These are phyloP conservation scores for Sanghuangporus weigelae DNA, from an alignment of 1,284 basidiomycete genomes.

Conservation along the genomic window DNA sequence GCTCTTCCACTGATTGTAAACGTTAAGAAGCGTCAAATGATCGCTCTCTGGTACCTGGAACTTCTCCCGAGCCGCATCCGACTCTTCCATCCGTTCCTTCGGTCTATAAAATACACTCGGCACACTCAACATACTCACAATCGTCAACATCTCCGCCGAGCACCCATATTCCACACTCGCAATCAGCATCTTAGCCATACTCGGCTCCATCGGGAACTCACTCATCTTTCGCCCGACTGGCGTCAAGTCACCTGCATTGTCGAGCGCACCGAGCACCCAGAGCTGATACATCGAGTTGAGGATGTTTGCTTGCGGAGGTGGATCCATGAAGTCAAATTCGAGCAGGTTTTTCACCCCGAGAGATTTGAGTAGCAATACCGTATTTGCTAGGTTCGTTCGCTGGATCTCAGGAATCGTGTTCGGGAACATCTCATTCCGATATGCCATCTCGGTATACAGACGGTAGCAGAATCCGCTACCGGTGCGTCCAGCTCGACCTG, in stretches of 20 bases:
- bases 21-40: slow-evolving; percentile 92
- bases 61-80: slow-evolving; percentile 94
- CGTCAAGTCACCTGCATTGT: slow-evolving; percentile 97
- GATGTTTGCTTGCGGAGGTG: slow-evolving; percentile 75
- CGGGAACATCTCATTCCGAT: slow-evolving; percentile 83
- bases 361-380: slow-evolving; percentile 56
- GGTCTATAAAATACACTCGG: slow-evolving; percentile 96
- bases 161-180: slow-evolving; percentile 92
- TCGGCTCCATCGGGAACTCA: slow-evolving; percentile 97
- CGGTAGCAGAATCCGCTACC: slow-evolving; percentile 95
- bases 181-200: slow-evolving; percentile 98
- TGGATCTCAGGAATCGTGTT: slow-evolving; percentile 67
- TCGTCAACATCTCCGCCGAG: slow-evolving; percentile 93
- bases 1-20: slow-evolving; percentile 97
- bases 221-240: slow-evolving; percentile 93
- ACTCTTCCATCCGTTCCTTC: slow-evolving; percentile 93
- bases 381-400: slow-evolving; percentile 61
- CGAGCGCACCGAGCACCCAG: slow-evolving; percentile 96
- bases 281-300: slow-evolving; percentile 99
- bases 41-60: slow-evolving; percentile 99
- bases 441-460: slow-evolving; percentile 88
- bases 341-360: slow-evolving; percentile 63
- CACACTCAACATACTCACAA: slow-evolving; percentile 98
- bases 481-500: slow-evolving; percentile 94
- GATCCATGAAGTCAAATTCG: slow-evolving; percentile 48